Evolutionary conservation across 306 rosid species (phyloP).

Genomic region (Rosa persica): DNA sequence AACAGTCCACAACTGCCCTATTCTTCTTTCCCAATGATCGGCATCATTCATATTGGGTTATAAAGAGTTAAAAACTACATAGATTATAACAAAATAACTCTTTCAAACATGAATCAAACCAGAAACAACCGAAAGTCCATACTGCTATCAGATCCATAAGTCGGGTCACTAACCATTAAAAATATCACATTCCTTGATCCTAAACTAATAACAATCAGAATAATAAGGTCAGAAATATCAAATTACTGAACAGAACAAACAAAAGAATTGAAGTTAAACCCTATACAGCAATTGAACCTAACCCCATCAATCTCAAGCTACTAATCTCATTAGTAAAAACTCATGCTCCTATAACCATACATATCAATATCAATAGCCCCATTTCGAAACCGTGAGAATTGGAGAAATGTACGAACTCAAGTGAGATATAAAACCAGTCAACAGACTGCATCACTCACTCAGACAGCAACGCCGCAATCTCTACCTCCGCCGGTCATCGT

Average conservation of each 20-base stretch:
- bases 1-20: neutral
- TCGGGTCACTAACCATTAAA: neutral
- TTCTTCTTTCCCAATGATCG: neutral
- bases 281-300: neutral
- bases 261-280: slow-evolving; percentile 1
- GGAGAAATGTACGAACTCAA: neutral
- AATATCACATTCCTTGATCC: neutral
- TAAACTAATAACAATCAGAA: neutral
- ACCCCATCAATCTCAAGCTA: neutral
- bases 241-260: neutral
- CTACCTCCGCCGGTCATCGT: slow-evolving; percentile 39
- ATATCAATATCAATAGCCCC: neutral
- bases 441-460: slow-evolving; percentile 1
- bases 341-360: neutral
- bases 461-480: slow-evolving; percentile 64
- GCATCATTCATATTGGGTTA: neutral
- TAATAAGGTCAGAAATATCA: neutral
- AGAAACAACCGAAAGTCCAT: neutral
- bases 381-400: neutral
- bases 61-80: neutral
- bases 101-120: neutral
- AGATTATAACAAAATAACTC: neutral
- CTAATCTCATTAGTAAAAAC: neutral
- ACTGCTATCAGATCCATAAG: too few relatives aligned
- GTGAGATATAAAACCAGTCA: too few relatives aligned